Percentiles rank a stretch among this genome's conserved stretches.
Evolutionary conservation across 495 filamentous ascomycete species (phyloP).

Genomic region (Elasticomyces elasticus): DNA sequence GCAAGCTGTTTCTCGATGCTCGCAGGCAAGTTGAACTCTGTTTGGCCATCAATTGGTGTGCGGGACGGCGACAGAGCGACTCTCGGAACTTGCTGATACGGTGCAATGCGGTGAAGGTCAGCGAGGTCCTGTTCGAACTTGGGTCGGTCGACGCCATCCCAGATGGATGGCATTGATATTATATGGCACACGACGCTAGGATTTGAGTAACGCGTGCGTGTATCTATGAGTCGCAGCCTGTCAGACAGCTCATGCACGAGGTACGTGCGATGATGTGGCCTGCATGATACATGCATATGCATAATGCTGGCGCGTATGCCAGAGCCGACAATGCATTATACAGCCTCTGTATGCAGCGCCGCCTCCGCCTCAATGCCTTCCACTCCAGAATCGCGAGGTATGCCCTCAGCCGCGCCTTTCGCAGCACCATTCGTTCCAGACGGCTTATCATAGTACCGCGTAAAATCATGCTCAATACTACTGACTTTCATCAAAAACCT

Average conservation of each 20-base stretch:
- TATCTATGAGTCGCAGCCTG: not conserved
- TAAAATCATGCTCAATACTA: constrained; percentile 15
- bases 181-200: not conserved
- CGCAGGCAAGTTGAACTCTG: not conserved
- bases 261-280: not conserved
- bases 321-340: not conserved
- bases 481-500: constrained; percentile 13
- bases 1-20: not conserved
- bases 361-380: not conserved
- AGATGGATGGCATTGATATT: not conserved
- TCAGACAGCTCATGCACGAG: not conserved
- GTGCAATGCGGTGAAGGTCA: not conserved
- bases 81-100: not conserved
- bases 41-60: not conserved
- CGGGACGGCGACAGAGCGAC: not conserved
- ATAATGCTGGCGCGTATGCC: not conserved
- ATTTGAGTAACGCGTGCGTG: not conserved
- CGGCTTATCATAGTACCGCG: constrained; percentile 4
- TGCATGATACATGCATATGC: not conserved
- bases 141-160: not conserved
- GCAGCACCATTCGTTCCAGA: not conserved
- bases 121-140: not conserved
- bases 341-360: not conserved
- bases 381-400: too few species aligned
- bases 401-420: not conserved